phyloP scores from a whole-genome alignment of 2,329 filamentous ascomycete genomes.

The Cladophialophora chaetospira region DNA sequence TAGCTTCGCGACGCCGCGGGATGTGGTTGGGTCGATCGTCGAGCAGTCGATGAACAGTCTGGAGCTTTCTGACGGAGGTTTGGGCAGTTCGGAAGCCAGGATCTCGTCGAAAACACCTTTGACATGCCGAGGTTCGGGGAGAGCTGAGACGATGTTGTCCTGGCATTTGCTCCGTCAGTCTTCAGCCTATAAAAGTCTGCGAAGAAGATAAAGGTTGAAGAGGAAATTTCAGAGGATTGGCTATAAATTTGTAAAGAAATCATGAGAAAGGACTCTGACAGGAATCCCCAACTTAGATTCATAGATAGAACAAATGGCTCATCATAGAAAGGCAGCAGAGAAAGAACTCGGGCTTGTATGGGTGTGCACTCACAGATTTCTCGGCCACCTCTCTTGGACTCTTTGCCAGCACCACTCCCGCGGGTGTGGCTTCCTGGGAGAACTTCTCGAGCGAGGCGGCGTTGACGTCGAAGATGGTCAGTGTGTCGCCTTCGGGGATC shows the following conservation, averaged over 20 bases:
- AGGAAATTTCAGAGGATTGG: conserved; percentile 69
- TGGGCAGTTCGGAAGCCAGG: conserved; percentile 60
- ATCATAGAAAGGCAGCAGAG: conserved; percentile 46
- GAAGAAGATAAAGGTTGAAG: not conserved
- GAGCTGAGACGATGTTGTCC: conserved; percentile 84
- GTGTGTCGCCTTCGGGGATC: conserved; percentile 62
- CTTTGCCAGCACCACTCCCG: conserved; percentile 58
- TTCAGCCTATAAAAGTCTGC: not conserved
- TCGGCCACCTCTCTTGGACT: conserved; percentile 65
- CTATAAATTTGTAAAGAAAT: conserved; percentile 64
- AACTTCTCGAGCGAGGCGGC: conserved; percentile 58
- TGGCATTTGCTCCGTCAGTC: conserved; percentile 42
- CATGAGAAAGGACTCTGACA: conserved; percentile 55
- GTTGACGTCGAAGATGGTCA: conserved; percentile 69
- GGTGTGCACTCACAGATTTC: conserved; percentile 59
- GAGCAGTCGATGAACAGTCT: conserved; percentile 94
- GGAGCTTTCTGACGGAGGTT: conserved; percentile 53
- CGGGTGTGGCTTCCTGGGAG: conserved; percentile 53
- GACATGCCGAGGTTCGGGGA: conserved; percentile 88
- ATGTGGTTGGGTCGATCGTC: conserved; percentile 90
- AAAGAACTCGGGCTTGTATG: no score
- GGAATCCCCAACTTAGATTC: conserved; percentile 72
- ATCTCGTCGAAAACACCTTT: conserved; percentile 79
- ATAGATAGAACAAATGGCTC: conserved; percentile 58
- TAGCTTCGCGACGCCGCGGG: conserved; percentile 71